A percentile compares a stretch with the other conserved stretches of the same genome.
Conservation (phyloP, 108 stramenopile genomes). For the Cyclotella kingstonii region DNA sequence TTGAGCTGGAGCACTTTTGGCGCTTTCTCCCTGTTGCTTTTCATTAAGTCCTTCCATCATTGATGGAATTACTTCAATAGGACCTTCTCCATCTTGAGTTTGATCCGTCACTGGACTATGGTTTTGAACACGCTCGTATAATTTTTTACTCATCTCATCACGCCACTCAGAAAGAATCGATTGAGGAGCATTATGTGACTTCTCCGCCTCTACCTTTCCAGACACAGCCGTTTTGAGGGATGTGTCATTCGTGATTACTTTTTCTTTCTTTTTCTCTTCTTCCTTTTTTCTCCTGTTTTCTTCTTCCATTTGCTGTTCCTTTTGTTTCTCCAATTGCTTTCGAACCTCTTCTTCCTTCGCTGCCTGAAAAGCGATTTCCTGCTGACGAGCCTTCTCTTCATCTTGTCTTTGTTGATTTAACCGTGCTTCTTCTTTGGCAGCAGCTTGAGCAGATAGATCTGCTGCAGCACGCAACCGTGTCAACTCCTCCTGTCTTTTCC, state of each 20-base stretch:
- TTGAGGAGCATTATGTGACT: no score
- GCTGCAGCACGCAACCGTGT: conserved; percentile 1
- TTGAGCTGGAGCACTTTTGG: not conserved
- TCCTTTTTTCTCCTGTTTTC: not conserved
- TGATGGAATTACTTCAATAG: no score
- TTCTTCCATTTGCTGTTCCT: not conserved
- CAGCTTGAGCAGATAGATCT: conserved; percentile 4
- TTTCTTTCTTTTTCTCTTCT: not conserved
- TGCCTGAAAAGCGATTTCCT: not conserved
- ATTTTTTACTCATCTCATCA: no score
- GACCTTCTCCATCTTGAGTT: no score
- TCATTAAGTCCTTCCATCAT: no score
- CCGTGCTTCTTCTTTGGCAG: conserved; percentile 1
- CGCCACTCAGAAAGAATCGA: no score
- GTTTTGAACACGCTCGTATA: no score
- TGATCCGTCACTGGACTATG: no score
- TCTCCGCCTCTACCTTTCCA: no score
- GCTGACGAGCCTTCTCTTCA: conserved; percentile 8
- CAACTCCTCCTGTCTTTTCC: conserved; percentile 3
- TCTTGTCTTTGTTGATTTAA: not conserved
- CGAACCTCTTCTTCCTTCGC: not conserved
- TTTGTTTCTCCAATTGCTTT: not conserved
- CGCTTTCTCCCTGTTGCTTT: no score
- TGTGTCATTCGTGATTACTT: not conserved
- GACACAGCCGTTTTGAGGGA: no score